A percentile compares a stretch with the other conserved stretches of the same genome.
Evolutionary conservation across 257 asterid genomes (phyloP).

Genomic region (Agastache rugosa): DNA sequence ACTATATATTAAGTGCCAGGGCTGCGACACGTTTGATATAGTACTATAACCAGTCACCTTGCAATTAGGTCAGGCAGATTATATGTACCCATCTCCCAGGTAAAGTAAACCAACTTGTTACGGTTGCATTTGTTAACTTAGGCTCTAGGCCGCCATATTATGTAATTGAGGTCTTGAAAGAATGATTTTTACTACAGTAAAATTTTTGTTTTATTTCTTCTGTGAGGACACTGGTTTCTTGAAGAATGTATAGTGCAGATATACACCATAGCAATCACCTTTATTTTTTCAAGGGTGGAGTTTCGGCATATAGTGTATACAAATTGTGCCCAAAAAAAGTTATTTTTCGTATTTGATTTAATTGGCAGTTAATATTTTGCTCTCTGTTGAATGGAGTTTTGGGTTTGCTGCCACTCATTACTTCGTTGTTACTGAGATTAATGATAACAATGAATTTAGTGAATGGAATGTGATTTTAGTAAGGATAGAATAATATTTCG

Average conservation of each 20-base stretch:
- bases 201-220: conserved; percentile 22
- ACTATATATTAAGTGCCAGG: conserved; percentile 72
- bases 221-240: conserved; percentile 5
- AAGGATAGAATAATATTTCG: neutral
- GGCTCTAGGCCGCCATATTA: conserved; percentile 27
- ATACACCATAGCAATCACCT: conserved; percentile 6
- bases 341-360: too few relatives aligned
- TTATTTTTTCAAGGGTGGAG: neutral
- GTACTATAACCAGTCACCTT: conserved; percentile 51
- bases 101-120: conserved; percentile 1
- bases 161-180: conserved; percentile 9
- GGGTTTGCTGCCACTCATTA: too few relatives aligned
- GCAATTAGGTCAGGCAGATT: conserved; percentile 21
- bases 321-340: neutral
- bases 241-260: conserved; percentile 20
- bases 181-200: neutral
- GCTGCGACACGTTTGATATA: conserved; percentile 73
- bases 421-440: neutral
- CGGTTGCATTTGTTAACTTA: conserved; percentile 9
- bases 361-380: neutral
- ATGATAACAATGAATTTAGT: neutral
- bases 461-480: neutral
- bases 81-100: conserved; percentile 3
- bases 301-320: neutral
- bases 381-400: neutral